Evolutionary conservation across 192 early-diverging fungal species (phyloP), one percentile per base, ranked within the genome.

Genomic region (Backusella morwellensis): DNA sequence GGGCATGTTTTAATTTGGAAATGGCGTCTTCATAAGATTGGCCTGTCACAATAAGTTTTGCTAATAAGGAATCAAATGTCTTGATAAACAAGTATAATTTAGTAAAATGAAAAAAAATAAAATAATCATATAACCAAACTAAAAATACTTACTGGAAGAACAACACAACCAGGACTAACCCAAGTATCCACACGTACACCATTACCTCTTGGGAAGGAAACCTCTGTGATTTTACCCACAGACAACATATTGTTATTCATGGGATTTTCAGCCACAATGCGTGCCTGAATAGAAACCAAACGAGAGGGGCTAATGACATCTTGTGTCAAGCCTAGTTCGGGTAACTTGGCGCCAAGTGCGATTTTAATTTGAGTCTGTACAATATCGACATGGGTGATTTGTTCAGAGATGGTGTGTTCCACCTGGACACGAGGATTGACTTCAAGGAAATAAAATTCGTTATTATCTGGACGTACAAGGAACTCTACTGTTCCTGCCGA

Each of bases 401-500:
- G 95, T 79, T 98, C 96, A 6, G 94, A 96, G n/a, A 97, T 90
- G 4, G 96, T 95, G 77, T 98, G 97, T 86, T 98, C 97, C n/a
- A 98, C 97, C 79, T 93, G 95, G 59, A 97, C 86, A 59, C 96
- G 90, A 6, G 96, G 95, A 85, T 97, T 97, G 92, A 96, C 95
- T 85, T 97, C 95, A 92, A 98, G 93, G 80, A 96, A 98, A 86
- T 96, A 97, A 80, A 96, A 97, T 80, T 93, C 84, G 70, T 92
- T 85, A 35, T 88, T 88, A 47, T 86, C 85, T 59, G 92, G 91
- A 81, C 95, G 92, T 80, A 97, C 87, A 66, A 98, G 94, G 79
- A 97, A 98, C 86, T 98, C 97, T 26, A 98, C 96, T 0, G 97
- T 98, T 66, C 96, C 97, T 14, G 95, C 97, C 42, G 95, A 94